Conservation (phyloP, 2,329 filamentous ascomycete species). For the Proliferodiscus dingleyae region DNA sequence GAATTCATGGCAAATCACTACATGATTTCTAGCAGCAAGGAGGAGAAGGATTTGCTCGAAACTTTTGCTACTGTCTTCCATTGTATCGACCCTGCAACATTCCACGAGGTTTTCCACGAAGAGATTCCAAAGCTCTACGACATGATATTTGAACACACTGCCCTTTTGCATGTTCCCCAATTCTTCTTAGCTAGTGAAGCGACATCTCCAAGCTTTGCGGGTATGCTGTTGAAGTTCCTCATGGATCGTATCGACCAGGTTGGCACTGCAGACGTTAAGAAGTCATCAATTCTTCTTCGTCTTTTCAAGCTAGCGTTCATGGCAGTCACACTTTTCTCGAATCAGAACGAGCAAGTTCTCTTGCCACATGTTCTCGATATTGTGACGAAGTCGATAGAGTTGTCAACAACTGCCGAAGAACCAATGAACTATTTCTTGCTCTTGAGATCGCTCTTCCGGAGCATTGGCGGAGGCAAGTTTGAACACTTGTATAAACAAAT, state of each 20-base stretch:
- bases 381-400: slow-evolving; percentile 92
- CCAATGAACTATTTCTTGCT: slow-evolving; percentile 99
- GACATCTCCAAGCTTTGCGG: slow-evolving; percentile 94
- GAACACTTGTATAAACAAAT: slow-evolving; percentile 99
- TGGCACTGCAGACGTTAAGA: slow-evolving; percentile 84
- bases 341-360: slow-evolving; percentile 91
- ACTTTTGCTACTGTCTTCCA: slow-evolving; percentile 98
- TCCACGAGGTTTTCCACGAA: slow-evolving; percentile 96
- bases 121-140: slow-evolving; percentile 96
- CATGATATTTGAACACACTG: slow-evolving; percentile 95
- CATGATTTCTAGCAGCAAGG: slow-evolving; percentile 87
- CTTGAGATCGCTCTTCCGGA: slow-evolving; percentile 85
- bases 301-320: slow-evolving; percentile 99
- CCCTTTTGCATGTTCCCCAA: slow-evolving; percentile 89
- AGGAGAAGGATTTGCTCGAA: slow-evolving; percentile 95
- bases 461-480: slow-evolving; percentile 94
- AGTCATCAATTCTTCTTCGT: slow-evolving; percentile 84
- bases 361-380: slow-evolving; percentile 96
- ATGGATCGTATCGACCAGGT: slow-evolving; percentile 97
- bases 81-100: slow-evolving; percentile 95
- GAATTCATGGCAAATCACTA: slow-evolving; percentile 94
- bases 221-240: slow-evolving; percentile 94
- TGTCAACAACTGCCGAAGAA: slow-evolving; percentile 92
- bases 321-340: slow-evolving; percentile 94
- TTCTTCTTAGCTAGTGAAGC: slow-evolving; percentile 99